Conservation (phyloP, 176 grass and related monocot species). For the barley (Hordeum vulgare) region MorexV3_pseudomolecules_assembly NC_058524.1:484267980-484268479, state of each 20-base stretch:
- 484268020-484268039: conserved; percentile 52
- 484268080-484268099: conserved; percentile 14
- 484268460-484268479: too few species aligned
- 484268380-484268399: too few species aligned
- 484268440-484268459: too few species aligned
- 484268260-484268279: too few species aligned
- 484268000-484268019: conserved; percentile 62
- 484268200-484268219: background rate
- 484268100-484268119: conserved; percentile 7
- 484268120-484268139: background rate
- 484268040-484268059: conserved; percentile 6
- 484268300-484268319: too few species aligned
- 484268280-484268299: too few species aligned
- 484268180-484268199: conserved; percentile 20
- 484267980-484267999: conserved; percentile 62
- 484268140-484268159: conserved; percentile 1
- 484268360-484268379: too few species aligned
- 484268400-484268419: too few species aligned
- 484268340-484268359: too few species aligned
- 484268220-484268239: background rate
- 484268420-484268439: too few species aligned
- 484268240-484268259: background rate
- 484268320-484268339: too few species aligned
- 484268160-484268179: background rate
- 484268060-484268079: conserved; percentile 23